Evolutionary conservation across 805 yeast genomes (phyloP).

Genomic region (Yamadazyma ubonensis): DNA sequence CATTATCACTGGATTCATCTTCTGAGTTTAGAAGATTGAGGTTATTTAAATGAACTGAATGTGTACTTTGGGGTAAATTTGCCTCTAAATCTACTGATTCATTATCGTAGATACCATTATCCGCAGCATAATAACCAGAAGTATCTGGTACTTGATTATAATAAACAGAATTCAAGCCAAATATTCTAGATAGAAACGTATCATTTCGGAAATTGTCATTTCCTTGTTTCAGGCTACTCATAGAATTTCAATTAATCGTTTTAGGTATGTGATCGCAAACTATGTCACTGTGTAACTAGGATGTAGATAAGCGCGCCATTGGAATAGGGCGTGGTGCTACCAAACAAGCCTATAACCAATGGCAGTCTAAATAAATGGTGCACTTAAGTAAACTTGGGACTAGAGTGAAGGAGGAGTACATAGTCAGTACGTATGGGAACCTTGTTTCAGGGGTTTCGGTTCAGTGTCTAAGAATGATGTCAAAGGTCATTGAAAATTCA

Average conservation of each 20-base stretch:
- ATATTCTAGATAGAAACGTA: conserved; percentile 63
- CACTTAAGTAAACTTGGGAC: too few relatives aligned
- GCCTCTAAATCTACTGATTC: conserved; percentile 26
- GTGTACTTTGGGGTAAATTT: conserved; percentile 4
- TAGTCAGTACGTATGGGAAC: too few relatives aligned
- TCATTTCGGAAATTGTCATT: conserved; percentile 51
- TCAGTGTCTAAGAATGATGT: too few relatives aligned
- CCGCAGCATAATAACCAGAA: conserved; percentile 23
- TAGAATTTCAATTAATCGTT: neutral
- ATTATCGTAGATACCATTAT: conserved; percentile 8
- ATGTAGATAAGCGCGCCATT: too few relatives aligned
- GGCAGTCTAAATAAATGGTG: too few relatives aligned
- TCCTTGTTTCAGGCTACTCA: neutral
- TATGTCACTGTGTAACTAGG: neutral
- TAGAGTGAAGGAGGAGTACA: too few relatives aligned
- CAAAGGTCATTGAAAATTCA: too few relatives aligned
- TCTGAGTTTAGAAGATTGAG: conserved; percentile 9
- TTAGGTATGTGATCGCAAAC: too few relatives aligned
- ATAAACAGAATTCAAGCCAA: conserved; percentile 51
- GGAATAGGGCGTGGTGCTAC: too few relatives aligned
- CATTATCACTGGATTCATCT: conserved; percentile 5
- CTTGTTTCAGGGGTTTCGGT: too few relatives aligned
- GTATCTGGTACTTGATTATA: conserved; percentile 17
- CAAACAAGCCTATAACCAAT: too few relatives aligned
- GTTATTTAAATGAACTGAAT: conserved; percentile 7